Base-by-base conservation (phyloP, 2,329 filamentous ascomycete species). In the Alternaria sp. region DNA sequence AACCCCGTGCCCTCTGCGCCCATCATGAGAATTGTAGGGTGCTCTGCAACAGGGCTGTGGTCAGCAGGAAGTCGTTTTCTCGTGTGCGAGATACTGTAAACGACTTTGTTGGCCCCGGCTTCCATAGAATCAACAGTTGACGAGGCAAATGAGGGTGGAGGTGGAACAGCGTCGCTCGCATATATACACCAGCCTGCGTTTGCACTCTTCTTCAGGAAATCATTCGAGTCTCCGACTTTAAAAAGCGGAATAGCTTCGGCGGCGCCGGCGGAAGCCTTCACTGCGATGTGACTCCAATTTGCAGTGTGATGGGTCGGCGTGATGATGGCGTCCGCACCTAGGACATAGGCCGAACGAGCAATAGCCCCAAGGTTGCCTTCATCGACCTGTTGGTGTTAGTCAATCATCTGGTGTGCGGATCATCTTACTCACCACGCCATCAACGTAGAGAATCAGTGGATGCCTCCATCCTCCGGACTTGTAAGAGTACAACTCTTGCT, bases 291-390 rank as follows among this genome's bases (percentile, higher is more conserved):
- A 7, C 89, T 91, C 61, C 97, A 82, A 0, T 88, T 86, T 0
- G 94, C 91, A 16, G 90, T 88, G 9, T 79, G 90, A 60, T 88
- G 87, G 30, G 86, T 88, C 3, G 92, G 91, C 55, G 96, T 88
- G 3, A 88, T 88, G 20, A 99, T 87, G 5, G 92, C 94, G 56
- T 94, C 91, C 6, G 92, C 90, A 22, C 94, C 94, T n/a, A 98
- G 86, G 77, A 95, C 98, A 72, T 92, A 91, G 3, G 93, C 93
- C 6, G 92, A 92, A 36, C 95, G 91, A 43, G 98, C 84, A 61
- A 98, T 94, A 22, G 89, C 93, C 42, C 95, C 95, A 1, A 98
- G 82, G 74, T 99, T 99, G 26, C 92, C 93, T 0, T 93, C 91
- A 72, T 99, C 94, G 9, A 93, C 81, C 70, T 74, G 47, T n/a